Evolutionary conservation across 2,329 filamentous ascomycete species (phyloP), one percentile per base, ranked within the genome.

Genomic region (Xylariaceae sp.): DNA sequence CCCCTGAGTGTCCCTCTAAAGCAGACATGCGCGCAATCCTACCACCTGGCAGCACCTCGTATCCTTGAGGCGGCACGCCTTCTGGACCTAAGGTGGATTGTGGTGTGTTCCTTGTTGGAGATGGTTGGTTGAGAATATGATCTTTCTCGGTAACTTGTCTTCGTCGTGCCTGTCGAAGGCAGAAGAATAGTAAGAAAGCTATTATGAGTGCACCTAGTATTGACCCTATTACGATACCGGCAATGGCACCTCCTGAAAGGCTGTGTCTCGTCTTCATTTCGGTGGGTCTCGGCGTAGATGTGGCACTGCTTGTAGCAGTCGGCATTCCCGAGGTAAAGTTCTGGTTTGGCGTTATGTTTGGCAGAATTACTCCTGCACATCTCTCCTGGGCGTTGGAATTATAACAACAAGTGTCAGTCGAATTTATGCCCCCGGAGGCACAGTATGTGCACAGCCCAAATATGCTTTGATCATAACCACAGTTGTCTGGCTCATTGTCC

Each of bases 21-120:
- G 94, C 94, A 40, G 92, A 91, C 94, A 99, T 97, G 53, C 94
- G 86, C 40, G 94, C 89, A 56, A 99, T 94, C 58, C 94, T 86
- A 32, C 90, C 91, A 43, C 91, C 91, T 4, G 91, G 89, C 8
- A 95, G 78, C 12, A 91, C 81, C 63, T 90, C 87, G 60, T 89
- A 88, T 41, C 83, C 85, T 61, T 76, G 73, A 2, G 76, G 72
- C 45, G 57, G 62, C 43, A 58, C 53, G 32, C 51, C 47, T 44
- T 61, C 46, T 59, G 67, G 40, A 64, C 65, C 62, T 59, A 78
- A 76, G 6, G 71, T 61, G 62, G 76, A 73, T 6, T 70, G 62
- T 0, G 73, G 72, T 0, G 76, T 77, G 62, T 75, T 77, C 55
- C 83, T 74, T n/a, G 80, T 76, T 1, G 88, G 91, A 1, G 89